Conservation (phyloP, 2,329 filamentous ascomycete species). For the Colletotrichum somersetense region DNA sequence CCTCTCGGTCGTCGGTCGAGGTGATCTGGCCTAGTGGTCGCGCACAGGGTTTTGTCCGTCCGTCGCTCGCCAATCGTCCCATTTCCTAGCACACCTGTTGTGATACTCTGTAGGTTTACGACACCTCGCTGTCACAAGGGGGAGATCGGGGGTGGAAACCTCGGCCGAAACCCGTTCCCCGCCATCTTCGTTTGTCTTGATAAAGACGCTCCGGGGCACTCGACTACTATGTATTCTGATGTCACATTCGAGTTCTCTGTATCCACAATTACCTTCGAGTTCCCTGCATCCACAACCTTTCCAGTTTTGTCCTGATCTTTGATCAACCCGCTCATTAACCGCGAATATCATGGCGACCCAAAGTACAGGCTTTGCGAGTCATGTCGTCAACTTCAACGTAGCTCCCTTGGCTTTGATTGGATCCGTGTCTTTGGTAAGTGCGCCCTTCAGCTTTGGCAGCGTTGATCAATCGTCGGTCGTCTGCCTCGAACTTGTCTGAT, state of each 20-base stretch:
- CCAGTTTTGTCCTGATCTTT: not conserved
- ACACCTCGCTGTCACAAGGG: too few relatives aligned
- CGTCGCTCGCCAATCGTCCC: too few relatives aligned
- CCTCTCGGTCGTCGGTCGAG: too few relatives aligned
- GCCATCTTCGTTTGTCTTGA: not conserved
- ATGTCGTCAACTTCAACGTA: not conserved
- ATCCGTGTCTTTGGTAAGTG: not conserved
- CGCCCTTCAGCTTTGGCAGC: not conserved
- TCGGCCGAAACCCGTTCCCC: not conserved
- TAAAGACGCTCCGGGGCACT: not conserved
- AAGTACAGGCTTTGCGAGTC: not conserved
- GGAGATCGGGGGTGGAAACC: not conserved
- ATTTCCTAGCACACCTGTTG: not conserved
- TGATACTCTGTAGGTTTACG: not conserved
- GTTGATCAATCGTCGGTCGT: not conserved
- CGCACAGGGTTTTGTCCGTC: not conserved
- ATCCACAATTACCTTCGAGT: too few relatives aligned
- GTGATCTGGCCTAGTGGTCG: not conserved
- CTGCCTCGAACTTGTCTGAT: too few relatives aligned
- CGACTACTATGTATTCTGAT: too few relatives aligned
- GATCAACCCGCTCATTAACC: not conserved
- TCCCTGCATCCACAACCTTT: not conserved
- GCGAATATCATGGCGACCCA: not conserved
- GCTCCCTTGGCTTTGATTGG: not conserved
- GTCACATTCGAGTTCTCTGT: not conserved